Evolutionary conservation across 2,329 filamentous ascomycete genomes (phyloP), one percentile per base, ranked within the genome.

Genomic region (Clarireedia paspali): DNA sequence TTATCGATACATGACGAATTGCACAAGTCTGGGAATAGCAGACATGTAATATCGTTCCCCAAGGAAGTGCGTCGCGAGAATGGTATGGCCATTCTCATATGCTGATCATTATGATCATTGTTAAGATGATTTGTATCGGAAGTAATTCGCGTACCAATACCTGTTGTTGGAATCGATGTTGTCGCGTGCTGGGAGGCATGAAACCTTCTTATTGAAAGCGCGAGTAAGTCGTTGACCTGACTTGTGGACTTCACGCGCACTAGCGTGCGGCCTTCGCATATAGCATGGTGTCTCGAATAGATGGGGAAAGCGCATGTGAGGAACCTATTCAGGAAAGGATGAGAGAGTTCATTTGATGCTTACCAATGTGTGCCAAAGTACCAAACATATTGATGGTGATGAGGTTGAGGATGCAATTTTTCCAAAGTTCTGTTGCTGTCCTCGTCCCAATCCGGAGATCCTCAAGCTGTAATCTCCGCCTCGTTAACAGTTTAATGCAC

Each of bases 321-420:
- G 23, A 7, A 12, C 20, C 5, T 15, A 47, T 39, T 23, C 6
- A 12, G 5, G 17, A 45, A n/a, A 30, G 36, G 23, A 53, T 6
- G 20, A 39, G 6, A 5, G 7, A 47, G 20, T 15, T n/a, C 5
- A 20, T n/a, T 48, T 26, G 30, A 23, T 51, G 53, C 56, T 58
- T 51, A 58, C 56, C 56, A 42, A 58, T 30, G 27, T 39, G 44
- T 42, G 51, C 47, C 10, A 56, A 47, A 17, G 47, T 50, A 30
- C 46, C 47, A 40, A 56, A 56, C 54, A 56, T 56, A 34, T 44
- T 56, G 56, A 40, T 55, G 50, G 44, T 46, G 44, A 27, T 23
- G 44, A 14, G 12, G 44, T 17, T 46, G n/a, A 23, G n/a, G 44
- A 14, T 40, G 27, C 27, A 40, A 17, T 40, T 17, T 40, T 40